Base-by-base conservation (phyloP, 2,329 filamentous ascomycete species). In the Aspergillus amoenus region DNA sequence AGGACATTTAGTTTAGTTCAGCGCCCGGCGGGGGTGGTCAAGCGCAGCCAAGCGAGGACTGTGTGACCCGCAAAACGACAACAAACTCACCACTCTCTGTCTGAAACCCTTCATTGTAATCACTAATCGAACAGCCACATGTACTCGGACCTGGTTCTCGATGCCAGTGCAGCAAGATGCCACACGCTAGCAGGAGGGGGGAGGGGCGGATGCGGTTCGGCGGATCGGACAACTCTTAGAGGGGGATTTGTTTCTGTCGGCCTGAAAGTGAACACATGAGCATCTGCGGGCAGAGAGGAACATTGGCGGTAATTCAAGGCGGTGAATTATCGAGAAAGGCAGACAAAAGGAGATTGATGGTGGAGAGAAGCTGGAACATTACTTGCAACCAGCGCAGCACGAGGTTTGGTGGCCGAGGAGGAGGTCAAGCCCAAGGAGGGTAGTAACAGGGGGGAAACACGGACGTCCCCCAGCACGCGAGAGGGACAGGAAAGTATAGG, bases 101-200 rank as follows among this genome's bases (percentile, higher is more conserved):
- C 92, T 90, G 79, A 97, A 96, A 76, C 91, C 90, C 82, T 96
- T 97, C 93, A 97, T 97, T 79, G 84, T 89, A 78, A 77, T 78
- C 57, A 59, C 60, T 67, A 66, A 62, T 61, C 60, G 65, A 63
- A 64, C 58, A 66, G 62, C 70, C 68, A 67, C 71, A 74, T 73
- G 67, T 72, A 74, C 68, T 72, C 65, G 64, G 59, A 60, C 63
- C 57, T 48, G 32, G 48, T 63, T 64, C 56, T 68, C 61, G 64
- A 66, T 70, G 64, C 67, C 64, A 70, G 70, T 70, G 69, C 70
- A 74, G 70, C 68, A 61, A 59, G 54, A 45, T 58, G 69, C 68
- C 70, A 66, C 68, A 71, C 68, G 68, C 66, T 67, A 70, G 69
- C 70, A 68, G 66, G 68, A 68, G 64, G 64, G 59, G 63, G 56